A percentile compares a stretch with the other conserved stretches of the same genome.
phyloP scores from a whole-genome alignment of 495 filamentous ascomycete genomes.

The Hypoxylon cercidicola region DNA sequence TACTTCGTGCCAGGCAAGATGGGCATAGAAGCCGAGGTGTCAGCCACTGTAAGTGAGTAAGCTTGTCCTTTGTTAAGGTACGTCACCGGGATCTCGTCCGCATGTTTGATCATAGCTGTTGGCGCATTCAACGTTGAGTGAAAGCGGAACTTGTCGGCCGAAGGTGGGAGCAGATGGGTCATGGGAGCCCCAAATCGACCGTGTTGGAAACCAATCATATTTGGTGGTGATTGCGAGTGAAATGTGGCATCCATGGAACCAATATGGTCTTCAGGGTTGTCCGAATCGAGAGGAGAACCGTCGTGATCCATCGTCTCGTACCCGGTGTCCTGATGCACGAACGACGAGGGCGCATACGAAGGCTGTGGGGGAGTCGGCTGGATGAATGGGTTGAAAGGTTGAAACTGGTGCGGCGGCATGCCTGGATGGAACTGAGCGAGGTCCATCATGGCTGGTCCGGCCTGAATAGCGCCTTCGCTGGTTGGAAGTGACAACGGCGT shows the following conservation, averaged over 20 bases:
- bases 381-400: conserved; percentile 77
- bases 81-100: conserved; percentile 89
- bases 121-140: conserved; percentile 90
- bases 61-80: conserved; percentile 98
- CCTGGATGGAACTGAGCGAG: conserved; percentile 63
- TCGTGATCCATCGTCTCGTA: conserved; percentile 83
- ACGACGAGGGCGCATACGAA: conserved; percentile 82
- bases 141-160: conserved; percentile 83
- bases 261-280: conserved; percentile 57
- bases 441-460: conserved; percentile 66
- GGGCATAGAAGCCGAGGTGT: conserved; percentile 64
- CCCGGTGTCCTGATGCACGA: conserved; percentile 77
- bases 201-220: conserved; percentile 55
- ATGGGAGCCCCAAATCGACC: conserved; percentile 56
- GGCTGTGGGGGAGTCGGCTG: conserved; percentile 64
- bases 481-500: conserved; percentile 86
- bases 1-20: conserved; percentile 67
- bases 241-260: conserved; percentile 62
- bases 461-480: conserved; percentile 66
- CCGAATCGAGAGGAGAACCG: conserved; percentile 68
- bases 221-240: conserved; percentile 57
- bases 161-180: conserved; percentile 51
- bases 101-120: conserved; percentile 92
- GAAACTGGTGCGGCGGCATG: conserved; percentile 74
- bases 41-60: conserved; percentile 82